Conservation (phyloP, 306 rosid genomes). For the Prunus kanzakura region DNA sequence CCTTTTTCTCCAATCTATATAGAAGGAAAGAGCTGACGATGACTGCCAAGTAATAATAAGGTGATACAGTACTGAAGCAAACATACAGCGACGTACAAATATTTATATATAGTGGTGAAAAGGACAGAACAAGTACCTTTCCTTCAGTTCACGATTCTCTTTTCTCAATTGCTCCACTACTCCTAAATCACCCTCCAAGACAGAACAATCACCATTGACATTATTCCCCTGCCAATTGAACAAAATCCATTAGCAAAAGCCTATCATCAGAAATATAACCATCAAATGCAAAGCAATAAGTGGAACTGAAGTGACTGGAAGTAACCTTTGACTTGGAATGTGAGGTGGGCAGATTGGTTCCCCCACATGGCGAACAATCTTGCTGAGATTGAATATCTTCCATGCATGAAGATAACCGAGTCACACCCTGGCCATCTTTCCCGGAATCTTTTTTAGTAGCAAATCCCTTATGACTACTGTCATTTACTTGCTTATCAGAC, state of each 20-base stretch:
- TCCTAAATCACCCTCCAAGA: conserved; percentile 25
- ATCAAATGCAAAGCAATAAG: neutral
- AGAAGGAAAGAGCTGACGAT: neutral
- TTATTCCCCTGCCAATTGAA: conserved; percentile 49
- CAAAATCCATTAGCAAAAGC: neutral
- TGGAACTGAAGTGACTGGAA: neutral
- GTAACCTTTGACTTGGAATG: conserved; percentile 49
- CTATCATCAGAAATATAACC: neutral
- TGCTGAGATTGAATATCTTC: conserved; percentile 29
- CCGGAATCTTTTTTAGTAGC: conserved; percentile 26
- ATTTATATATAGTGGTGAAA: neutral
- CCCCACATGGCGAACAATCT: conserved; percentile 33
- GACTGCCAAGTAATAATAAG: neutral
- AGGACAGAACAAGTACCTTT: conserved; percentile 46
- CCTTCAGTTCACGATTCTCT: conserved; percentile 63
- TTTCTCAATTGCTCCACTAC: conserved; percentile 49
- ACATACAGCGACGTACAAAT: neutral
- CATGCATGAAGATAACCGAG: conserved; percentile 19
- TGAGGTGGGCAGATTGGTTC: conserved; percentile 10
- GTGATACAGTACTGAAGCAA: conserved; percentile 4
- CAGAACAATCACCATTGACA: conserved; percentile 14
- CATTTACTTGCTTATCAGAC: conserved; percentile 37
- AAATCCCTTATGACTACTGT: conserved; percentile 20
- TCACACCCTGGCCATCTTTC: conserved; percentile 13
- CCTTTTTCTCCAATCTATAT: conserved; percentile 48